Evolutionary conservation across 805 yeast species (phyloP), one percentile per base, ranked within the genome.

Genomic region (Scheffersomyces spartinae): DNA sequence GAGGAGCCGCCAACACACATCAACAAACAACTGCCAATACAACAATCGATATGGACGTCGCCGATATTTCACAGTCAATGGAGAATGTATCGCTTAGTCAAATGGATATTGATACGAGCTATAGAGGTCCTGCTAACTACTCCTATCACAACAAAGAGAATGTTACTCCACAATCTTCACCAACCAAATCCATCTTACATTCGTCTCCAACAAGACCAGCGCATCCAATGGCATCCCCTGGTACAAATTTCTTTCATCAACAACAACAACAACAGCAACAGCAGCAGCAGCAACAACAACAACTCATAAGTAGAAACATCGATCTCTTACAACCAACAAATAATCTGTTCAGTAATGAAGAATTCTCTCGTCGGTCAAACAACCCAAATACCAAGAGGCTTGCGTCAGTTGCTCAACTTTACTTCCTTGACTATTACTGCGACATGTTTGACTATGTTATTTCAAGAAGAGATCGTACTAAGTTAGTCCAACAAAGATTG

Each of bases 381-480:
- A 66, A 71, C 23, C 75, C 80, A 26, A 83, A 83, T 43, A 83
- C 93, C 1, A 79, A 78, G 44, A 64, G 98, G 32, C 58, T 83
- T 32, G 94, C 86, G 6, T 79, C 85, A 25, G 96, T 91, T 15
- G 80, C 95, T 20, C 95, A 88, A 47, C 71, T 85, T 72, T 93
- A 79, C 54, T 91, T 91, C 43, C 63, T 91, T 31, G 98, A 91
- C 50, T 84, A 86, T 52, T 91, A 91, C 51, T 88, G 95, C 55
- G 98, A 91, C 50, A 75, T 81, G 73, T 79, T 91, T 54, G 95
- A 84, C 47, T 91, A 91, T 47, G 80, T 88, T 17, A 80, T 86
- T 36, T 72, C 73, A 34, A 72, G 99, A 49, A 72, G 88, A 46
- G 83, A 80, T 46, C 71, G 98, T 31, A 64, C 76, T n/a, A 62